These are phyloP conservation scores for Sphaerulina vaccinii DNA, from an alignment of 2,329 filamentous ascomycete species.

Conservation along the genomic window DNA sequence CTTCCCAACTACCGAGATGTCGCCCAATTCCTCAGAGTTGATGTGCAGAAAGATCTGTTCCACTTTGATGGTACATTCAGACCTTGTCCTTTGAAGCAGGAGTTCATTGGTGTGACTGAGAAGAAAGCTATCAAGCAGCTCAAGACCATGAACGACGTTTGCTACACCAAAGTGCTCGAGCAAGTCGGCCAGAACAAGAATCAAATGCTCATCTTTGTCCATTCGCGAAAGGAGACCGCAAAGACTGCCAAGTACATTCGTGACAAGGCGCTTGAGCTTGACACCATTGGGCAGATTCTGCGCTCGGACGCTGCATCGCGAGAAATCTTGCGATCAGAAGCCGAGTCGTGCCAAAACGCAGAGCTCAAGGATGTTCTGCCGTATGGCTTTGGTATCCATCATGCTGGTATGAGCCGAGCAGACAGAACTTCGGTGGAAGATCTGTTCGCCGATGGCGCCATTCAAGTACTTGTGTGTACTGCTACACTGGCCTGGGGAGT, in stretches of 20 bases:
- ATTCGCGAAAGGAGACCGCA: constrained; percentile 95
- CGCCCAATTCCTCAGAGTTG: constrained; percentile 88
- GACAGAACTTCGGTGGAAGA: constrained; percentile 95
- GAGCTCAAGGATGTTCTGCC: constrained; percentile 92
- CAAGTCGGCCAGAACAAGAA: constrained; percentile 91
- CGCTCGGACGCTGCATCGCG: constrained; percentile 88
- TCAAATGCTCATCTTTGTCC: constrained; percentile 98
- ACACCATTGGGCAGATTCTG: constrained; percentile 94
- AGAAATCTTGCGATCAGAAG: constrained; percentile 82
- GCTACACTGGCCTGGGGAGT: constrained; percentile 99
- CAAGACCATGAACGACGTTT: constrained; percentile 99
- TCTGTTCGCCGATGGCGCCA: constrained; percentile 83
- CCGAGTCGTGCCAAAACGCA: constrained; percentile 75
- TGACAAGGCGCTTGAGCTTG: constrained; percentile 94
- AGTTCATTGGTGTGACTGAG: constrained; percentile 95
- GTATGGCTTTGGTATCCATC: constrained; percentile 97
- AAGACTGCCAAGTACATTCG: constrained; percentile 96
- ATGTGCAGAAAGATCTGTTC: constrained; percentile 81
- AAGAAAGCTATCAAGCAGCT: constrained; percentile 98
- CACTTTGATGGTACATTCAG: constrained; percentile 94
- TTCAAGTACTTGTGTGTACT: constrained; percentile 95
- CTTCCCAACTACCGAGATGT: constrained; percentile 96
- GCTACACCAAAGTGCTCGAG: constrained; percentile 94
- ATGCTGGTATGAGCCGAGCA: constrained; percentile 93
- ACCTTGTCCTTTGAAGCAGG: constrained; percentile 90